Base-by-base conservation (phyloP, 306 rosid genomes). In the Cajanus cajan region DNA sequence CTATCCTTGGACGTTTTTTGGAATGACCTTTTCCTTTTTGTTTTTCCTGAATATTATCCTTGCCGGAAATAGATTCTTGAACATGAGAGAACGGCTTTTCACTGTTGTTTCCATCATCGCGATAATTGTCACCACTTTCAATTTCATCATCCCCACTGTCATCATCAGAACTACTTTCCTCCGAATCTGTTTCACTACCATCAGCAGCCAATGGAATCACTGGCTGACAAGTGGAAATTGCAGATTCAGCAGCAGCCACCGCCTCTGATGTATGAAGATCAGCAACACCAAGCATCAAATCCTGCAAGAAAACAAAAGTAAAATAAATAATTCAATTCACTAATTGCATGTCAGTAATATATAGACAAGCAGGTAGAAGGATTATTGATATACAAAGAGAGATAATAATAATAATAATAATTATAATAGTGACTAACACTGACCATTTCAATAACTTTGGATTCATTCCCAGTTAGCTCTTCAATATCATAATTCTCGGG, bases 201-300 rank as follows among this genome's bases (percentile, higher is more conserved):
- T 84, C 85, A 77, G 63, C 73, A 31, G 79, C 74, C 84, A 88
- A 78, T 16, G 89, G 81, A 75, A 90, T 85, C 75, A 77, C 87
- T 0, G 87, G 87, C 82, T 82, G 95, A 74, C n/a, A 61, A 76
- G 88, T 84, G 16, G 91, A 77, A 74, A 90, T 77, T 8, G 92
- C 95, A 59, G 92, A 86, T 73, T 94, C 97, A 21, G 98, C 97
- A 43, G 97, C 98, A 71, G 94, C 92, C 80, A 92, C 95, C 31
- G 97, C 98, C 82, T 89, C 97, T 0, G 93, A 91, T 18, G 97
- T 90, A 52, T 85, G 86, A 58, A 94, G 98, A 87, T 94, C 98
- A 47, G 96, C 91, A 63, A 95, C 69, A 13, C 98, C 98, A 69
- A 91, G 85, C 96, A 94, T 91, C 85, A 92, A 87, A 79, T 94